These are phyloP conservation scores for Sambucus nigra DNA, from an alignment of 129 eudicot species.

Conservation along the genomic window DNA sequence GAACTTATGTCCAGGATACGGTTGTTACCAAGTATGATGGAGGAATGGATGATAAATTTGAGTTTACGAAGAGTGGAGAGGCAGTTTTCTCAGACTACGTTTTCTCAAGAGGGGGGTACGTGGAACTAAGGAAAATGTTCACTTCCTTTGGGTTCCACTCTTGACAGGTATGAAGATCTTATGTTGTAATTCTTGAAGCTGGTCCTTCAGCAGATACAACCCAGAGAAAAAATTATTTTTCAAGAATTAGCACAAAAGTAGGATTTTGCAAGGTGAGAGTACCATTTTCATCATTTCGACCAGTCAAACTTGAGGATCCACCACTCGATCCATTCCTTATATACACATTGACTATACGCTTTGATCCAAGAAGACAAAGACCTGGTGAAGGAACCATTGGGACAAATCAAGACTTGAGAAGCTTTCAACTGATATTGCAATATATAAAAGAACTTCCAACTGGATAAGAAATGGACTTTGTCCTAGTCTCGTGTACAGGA, in stretches of 20 bases:
- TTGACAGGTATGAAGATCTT: constrained; percentile 95
- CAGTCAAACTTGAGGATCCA: constrained; percentile 84
- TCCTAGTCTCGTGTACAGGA: too few relatives aligned
- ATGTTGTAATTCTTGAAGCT: constrained; percentile 78
- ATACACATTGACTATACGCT: constrained; percentile 84
- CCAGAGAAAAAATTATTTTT: constrained; percentile 59
- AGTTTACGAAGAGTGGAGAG: constrained; percentile 49
- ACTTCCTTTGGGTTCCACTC: constrained; percentile 85
- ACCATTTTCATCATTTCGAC: constrained; percentile 88
- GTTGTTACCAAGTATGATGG: constrained; percentile 82
- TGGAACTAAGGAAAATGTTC: constrained; percentile 71
- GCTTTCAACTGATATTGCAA: too few relatives aligned
- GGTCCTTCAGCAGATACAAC: constrained; percentile 62
- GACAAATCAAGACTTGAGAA: too few relatives aligned
- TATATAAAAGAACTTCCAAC: too few relatives aligned
- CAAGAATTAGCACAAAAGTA: constrained; percentile 85
- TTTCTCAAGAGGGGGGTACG: constrained; percentile 88
- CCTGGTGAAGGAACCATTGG: too few relatives aligned
- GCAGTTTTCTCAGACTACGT: constrained; percentile 91
- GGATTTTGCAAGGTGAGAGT: constrained; percentile 98
- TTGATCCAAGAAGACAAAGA: constrained; percentile 94
- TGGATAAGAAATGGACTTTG: too few relatives aligned
- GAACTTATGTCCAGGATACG: constrained; percentile 87
- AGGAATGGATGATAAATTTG: constrained; percentile 89
- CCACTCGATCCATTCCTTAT: constrained; percentile 96